These are phyloP conservation scores for Myxozyma geophila DNA, from an alignment of 805 yeast genomes.

Conservation along the genomic window DNA sequence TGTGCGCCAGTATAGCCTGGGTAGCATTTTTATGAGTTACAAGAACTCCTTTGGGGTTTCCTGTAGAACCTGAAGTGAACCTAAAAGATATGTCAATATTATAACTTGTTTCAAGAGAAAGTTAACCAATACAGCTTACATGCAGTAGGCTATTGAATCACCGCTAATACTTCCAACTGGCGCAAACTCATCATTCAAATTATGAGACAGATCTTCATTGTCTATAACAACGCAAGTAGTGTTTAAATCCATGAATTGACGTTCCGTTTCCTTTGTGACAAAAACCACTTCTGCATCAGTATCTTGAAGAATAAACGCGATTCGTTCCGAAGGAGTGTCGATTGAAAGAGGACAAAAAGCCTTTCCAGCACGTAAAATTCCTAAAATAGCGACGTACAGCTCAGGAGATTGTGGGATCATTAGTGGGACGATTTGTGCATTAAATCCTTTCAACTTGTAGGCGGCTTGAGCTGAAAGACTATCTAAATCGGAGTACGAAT, in stretches of 20 bases:
- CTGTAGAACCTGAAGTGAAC: slow-evolving; percentile 60
- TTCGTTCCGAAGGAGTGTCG: slow-evolving; percentile 33
- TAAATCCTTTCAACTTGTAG: not conserved
- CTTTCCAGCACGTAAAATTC: slow-evolving; percentile 36
- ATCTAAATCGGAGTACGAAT: slow-evolving; percentile 21
- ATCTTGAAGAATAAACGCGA: slow-evolving; percentile 32
- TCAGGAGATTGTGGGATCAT: slow-evolving; percentile 35
- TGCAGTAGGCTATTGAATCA: slow-evolving; percentile 31
- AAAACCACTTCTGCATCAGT: slow-evolving; percentile 30
- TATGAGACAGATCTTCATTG: not conserved
- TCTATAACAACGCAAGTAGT: slow-evolving; percentile 14
- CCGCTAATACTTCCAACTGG: not conserved
- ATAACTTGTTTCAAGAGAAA: not conserved
- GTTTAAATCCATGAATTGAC: slow-evolving; percentile 8
- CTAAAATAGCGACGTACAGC: slow-evolving; percentile 37
- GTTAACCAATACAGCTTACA: slow-evolving; percentile 14
- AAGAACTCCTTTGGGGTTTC: slow-evolving; percentile 58
- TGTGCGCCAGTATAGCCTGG: slow-evolving; percentile 37
- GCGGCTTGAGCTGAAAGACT: slow-evolving; percentile 14
- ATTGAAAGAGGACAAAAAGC: slow-evolving; percentile 37
- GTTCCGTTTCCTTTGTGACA: slow-evolving; percentile 9
- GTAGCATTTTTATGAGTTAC: slow-evolving; percentile 36
- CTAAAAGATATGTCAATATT: slow-evolving; percentile 2
- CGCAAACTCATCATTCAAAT: not conserved
- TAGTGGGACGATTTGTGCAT: slow-evolving; percentile 31